phyloP scores from a whole-genome alignment of 2,329 filamentous ascomycete genomes.

The Canariomyces notabilis region DNA sequence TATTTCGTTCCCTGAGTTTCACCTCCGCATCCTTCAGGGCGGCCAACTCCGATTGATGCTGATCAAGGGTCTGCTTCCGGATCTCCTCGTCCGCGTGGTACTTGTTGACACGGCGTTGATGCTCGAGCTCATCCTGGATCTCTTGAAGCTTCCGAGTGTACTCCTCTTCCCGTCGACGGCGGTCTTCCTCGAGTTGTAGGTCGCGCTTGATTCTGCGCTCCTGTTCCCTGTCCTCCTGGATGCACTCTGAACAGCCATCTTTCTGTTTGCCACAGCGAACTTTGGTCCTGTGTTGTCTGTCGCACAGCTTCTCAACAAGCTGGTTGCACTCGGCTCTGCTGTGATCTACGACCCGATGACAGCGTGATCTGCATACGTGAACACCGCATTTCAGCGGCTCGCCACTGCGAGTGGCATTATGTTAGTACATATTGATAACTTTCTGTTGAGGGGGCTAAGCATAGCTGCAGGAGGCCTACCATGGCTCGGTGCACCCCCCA shows the following conservation, averaged over 20 bases:
- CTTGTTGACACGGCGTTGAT: conserved; percentile 39
- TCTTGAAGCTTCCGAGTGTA: conserved; percentile 43
- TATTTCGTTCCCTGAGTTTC: conserved; percentile 19
- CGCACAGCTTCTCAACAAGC: conserved; percentile 43
- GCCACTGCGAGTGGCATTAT: conserved; percentile 35
- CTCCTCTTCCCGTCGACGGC: conserved; percentile 38
- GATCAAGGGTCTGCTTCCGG: conserved; percentile 38
- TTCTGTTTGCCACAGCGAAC: conserved; percentile 41
- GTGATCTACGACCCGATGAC: conserved; percentile 59
- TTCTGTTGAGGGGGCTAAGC: too few relatives aligned
- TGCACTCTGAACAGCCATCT: conserved; percentile 47
- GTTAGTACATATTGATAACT: background rate
- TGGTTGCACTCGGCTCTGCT: conserved; percentile 38
- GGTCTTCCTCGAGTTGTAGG: conserved; percentile 45
- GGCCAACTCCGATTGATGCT: conserved; percentile 44
- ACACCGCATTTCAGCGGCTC: conserved; percentile 48
- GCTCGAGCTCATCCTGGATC: conserved; percentile 51
- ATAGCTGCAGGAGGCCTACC: too few relatives aligned
- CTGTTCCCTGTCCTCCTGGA: conserved; percentile 41
- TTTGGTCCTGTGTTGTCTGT: conserved; percentile 44
- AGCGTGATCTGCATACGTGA: conserved; percentile 55
- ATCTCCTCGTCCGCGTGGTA: conserved; percentile 41
- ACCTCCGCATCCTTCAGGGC: conserved; percentile 33
- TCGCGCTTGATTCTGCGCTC: conserved; percentile 42
- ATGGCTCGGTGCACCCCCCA: conserved; percentile 61